Conservation (phyloP, 1,284 basidiomycete genomes). For the Sanghuangporus weigelae region DNA sequence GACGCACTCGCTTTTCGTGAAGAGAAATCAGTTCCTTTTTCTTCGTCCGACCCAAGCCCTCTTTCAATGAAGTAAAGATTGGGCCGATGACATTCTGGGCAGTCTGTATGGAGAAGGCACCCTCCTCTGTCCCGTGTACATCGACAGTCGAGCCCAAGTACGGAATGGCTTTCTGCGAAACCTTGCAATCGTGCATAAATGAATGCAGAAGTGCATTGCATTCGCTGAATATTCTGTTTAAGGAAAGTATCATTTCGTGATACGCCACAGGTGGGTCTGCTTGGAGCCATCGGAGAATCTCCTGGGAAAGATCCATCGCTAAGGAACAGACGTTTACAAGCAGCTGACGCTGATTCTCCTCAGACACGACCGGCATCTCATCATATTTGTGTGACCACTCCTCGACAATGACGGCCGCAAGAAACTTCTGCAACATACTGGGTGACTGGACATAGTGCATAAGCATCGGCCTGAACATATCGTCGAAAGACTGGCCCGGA, state of each 20-base stretch:
- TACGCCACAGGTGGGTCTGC: constrained; percentile 74
- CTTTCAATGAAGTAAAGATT: constrained; percentile 74
- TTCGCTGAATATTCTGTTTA: constrained; percentile 79
- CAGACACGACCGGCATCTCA: not conserved
- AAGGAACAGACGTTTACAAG: constrained; percentile 32
- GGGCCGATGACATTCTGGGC: constrained; percentile 69
- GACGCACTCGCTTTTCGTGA: constrained; percentile 71
- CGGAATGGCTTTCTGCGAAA: constrained; percentile 78
- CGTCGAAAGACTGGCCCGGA: constrained; percentile 31
- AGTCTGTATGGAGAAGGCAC: constrained; percentile 78
- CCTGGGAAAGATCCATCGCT: constrained; percentile 60
- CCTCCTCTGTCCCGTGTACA: constrained; percentile 55
- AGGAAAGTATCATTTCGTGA: constrained; percentile 85
- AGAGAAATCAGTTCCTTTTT: constrained; percentile 76
- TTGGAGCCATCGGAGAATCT: constrained; percentile 72
- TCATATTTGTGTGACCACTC: constrained; percentile 83
- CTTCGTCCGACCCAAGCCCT: constrained; percentile 65
- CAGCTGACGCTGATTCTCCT: constrained; percentile 8
- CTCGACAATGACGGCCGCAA: constrained; percentile 81
- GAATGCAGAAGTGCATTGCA: constrained; percentile 76
- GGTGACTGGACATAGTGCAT: constrained; percentile 78
- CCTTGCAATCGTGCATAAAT: constrained; percentile 83
- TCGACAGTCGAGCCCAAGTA: constrained; percentile 76
- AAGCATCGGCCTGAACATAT: constrained; percentile 67
- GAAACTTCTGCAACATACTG: constrained; percentile 88